Base-by-base conservation (phyloP, 1,284 basidiomycete species). In the Sutorius eximius region DNA sequence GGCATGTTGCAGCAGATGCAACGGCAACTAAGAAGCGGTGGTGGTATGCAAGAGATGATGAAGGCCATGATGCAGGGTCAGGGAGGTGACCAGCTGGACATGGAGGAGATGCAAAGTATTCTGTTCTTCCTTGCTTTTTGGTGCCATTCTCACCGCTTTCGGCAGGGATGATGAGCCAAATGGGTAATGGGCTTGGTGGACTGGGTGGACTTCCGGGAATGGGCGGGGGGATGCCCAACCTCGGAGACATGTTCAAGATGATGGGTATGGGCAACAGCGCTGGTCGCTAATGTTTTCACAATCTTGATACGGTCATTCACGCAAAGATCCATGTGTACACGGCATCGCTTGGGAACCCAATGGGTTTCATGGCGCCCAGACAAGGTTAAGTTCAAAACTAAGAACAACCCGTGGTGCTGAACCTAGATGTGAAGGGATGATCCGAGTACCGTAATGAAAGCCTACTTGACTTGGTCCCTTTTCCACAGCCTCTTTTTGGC, bases 31-130 rank as follows among this genome's bases (percentile, higher is more conserved):
- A 81, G 91, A 46, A 78, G 86, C 48, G 91, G 91, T 7, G 87
- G 88, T 36, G 91, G 91, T n/a, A 91, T 94, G 76, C 90, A 94
- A 67, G 93, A 95, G 71, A 94, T 95, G 89, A 91, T 96, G 90
- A 91, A 90, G 70, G 89, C 93, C 27, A 92, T 95, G 88, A 94
- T 95, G 92, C 89, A 91, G 61, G 89, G 90, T 8, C 87, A 91
- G 63, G 91, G 89, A 62, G 88, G 89, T 20, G 87, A 92, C 67
- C 85, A 89, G 61, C 73, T 85, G 59, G 90, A 92, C 65, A 86
- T 91, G 83, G 89, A 91, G 62, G 89, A 93, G 68, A 91, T 92
- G 87, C 88, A 93, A 73, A 81, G 91, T 87, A 73, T 59, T 80
- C 72, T 55, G 20, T 56, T 55, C 37, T 48, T 51, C 16, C 46